Evolutionary conservation across 2,329 filamentous ascomycete species (phyloP).

Genomic region (Blastomyces silverae): DNA sequence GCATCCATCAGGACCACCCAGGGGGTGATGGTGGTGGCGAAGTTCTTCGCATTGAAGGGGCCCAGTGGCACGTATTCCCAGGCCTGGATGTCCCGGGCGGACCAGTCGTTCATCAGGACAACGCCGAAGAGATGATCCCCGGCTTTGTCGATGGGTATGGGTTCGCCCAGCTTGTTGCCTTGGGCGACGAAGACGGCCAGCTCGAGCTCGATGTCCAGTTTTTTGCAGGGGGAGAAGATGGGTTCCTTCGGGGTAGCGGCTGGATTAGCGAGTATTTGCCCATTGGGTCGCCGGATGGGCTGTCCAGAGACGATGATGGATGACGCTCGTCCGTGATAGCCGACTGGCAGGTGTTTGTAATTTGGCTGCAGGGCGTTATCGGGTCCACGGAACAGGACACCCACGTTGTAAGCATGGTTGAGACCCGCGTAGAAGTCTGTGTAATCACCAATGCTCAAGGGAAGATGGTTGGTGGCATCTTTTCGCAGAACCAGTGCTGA

Average conservation of each 20-base stretch:
- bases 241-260: constrained; percentile 56
- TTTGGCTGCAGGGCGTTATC: constrained; percentile 70
- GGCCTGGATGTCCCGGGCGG: constrained; percentile 70
- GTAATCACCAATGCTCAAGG: constrained; percentile 74
- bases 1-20: constrained; percentile 76
- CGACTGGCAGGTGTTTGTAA: constrained; percentile 73
- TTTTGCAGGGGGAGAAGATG: constrained; percentile 56
- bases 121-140: constrained; percentile 69
- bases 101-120: constrained; percentile 84
- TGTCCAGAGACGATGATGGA: constrained; percentile 70
- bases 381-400: constrained; percentile 64
- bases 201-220: constrained; percentile 74
- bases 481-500: constrained; percentile 54
- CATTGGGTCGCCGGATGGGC: constrained; percentile 63
- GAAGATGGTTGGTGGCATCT: constrained; percentile 60
- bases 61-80: constrained; percentile 82
- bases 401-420: constrained; percentile 69
- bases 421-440: constrained; percentile 78
- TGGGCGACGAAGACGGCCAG: constrained; percentile 66
- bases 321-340: constrained; percentile 72
- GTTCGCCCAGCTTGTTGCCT: constrained; percentile 57
- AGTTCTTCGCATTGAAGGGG: constrained; percentile 79
- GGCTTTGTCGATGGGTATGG: constrained; percentile 57
- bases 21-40: constrained; percentile 66
- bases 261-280: constrained; percentile 64